Evolutionary conservation across 2,329 filamentous ascomycete genomes (phyloP).

Genomic region (Aspergillus ochraceus): DNA sequence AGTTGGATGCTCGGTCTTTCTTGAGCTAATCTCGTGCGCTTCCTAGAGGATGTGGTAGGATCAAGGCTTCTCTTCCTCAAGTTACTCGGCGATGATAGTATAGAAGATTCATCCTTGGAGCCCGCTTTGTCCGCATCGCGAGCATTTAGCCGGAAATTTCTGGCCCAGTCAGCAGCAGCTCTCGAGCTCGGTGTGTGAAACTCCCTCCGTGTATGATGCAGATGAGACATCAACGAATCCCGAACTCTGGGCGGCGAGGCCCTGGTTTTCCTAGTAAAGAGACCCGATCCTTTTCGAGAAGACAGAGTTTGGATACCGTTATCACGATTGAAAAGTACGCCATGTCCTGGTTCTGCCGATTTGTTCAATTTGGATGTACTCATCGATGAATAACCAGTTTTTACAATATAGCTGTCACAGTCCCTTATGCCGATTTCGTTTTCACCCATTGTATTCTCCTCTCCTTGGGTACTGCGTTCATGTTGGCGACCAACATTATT

Average conservation of each 20-base stretch:
- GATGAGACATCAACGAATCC: slow-evolving; percentile 17
- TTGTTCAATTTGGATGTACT: background rate
- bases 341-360: too few species aligned
- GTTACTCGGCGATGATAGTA: slow-evolving; percentile 12
- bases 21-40: background rate
- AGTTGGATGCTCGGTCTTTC: background rate
- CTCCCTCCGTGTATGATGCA: slow-evolving; percentile 17
- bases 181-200: slow-evolving; percentile 17
- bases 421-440: background rate
- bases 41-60: background rate
- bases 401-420: background rate
- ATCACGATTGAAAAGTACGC: background rate
- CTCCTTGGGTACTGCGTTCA: background rate
- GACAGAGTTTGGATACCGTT: background rate
- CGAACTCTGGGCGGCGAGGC: slow-evolving; percentile 13
- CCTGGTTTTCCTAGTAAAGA: background rate
- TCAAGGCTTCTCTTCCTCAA: slow-evolving; percentile 1
- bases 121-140: slow-evolving; percentile 9
- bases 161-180: slow-evolving; percentile 30
- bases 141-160: slow-evolving; percentile 30
- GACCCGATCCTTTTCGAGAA: background rate
- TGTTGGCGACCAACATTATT: slow-evolving; percentile 10
- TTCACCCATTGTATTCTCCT: background rate
- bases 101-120: slow-evolving; percentile 8
- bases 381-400: background rate